Base-by-base conservation (phyloP, 108 stramenopile species). In the Mayamaea pseudoterrestris region DNA sequence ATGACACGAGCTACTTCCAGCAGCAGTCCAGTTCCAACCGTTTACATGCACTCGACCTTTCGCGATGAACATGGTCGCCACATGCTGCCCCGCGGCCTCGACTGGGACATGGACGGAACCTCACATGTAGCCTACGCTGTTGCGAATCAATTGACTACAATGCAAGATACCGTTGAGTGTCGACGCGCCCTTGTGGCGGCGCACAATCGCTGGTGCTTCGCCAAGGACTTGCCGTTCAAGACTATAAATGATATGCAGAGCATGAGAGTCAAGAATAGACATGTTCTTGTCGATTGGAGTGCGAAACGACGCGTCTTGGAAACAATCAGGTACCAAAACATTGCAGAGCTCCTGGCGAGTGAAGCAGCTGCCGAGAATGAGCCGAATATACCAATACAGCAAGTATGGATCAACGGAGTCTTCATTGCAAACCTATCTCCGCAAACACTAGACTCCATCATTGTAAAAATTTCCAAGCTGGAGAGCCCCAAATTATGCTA, bases 131-230 rank as follows among this genome's bases (percentile, higher is more conserved):
- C 16, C n/a, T 53, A 48, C 35, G 59, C 22, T 31, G 12, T 27
- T 35, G n/a, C 18, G 7, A 44, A 27, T 28, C 11, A 27, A 13
- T 40, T 5, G 6, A 48, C 5, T n/a, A 21, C 18, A 23, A 27
- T 13, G 34, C 13, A 20, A 20, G 41, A 44, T 27, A 28, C 32
- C 8, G 12, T 27, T 13, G 35, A 57, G 14, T 25, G 27, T 23
- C 31, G 45, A 18, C 23, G 25, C 12, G 53, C 40, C 14, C 20
- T 63, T 4, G 40, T 63, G 14, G 28, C 56, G 32, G 62, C 62
- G 5, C 53, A 57, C 41, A 63, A 63, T 44, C 62, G 62, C 23
- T 63, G 62, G 62, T 47, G 36, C 29, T 63, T 56, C 50, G 62
- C 62, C 47, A 63, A 63, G 35, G 54, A 57, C 26, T 16, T 49